These are phyloP conservation scores for Tolypocladium ophioglossoides DNA, from an alignment of 2,329 filamentous ascomycete genomes.

Conservation along the genomic window DNA sequence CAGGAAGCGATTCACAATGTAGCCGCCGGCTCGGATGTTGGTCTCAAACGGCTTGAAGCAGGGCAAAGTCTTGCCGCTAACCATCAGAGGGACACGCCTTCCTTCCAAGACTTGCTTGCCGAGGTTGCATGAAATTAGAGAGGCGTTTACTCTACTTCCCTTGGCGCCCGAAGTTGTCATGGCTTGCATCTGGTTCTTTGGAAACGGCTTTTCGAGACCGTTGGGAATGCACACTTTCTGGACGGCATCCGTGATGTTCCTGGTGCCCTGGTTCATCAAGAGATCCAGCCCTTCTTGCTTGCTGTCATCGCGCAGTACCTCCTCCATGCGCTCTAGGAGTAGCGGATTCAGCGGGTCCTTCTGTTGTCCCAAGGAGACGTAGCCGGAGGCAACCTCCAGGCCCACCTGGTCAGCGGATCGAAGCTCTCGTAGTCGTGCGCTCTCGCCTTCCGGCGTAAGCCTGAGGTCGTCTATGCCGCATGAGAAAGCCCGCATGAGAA, in stretches of 20 bases:
- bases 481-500: conserved; percentile 93
- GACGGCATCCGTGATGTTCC: conserved; percentile 64
- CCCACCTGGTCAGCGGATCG: conserved; percentile 59
- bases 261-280: conserved; percentile 64
- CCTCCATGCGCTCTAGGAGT: conserved; percentile 69
- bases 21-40: conserved; percentile 79
- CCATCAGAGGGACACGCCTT: conserved; percentile 90
- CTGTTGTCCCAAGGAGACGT: conserved; percentile 69
- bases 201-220: conserved; percentile 84
- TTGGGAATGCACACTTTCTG: conserved; percentile 70
- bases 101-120: conserved; percentile 96
- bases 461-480: conserved; percentile 95
- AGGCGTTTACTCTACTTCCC: conserved; percentile 85
- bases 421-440: conserved; percentile 56
- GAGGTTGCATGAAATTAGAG: conserved; percentile 93
- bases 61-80: conserved; percentile 90
- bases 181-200: conserved; percentile 95
- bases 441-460: conserved; percentile 71
- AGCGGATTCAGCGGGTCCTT: conserved; percentile 57
- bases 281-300: conserved; percentile 89
- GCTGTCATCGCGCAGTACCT: conserved; percentile 78
- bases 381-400: conserved; percentile 70
- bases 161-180: conserved; percentile 98
- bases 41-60: conserved; percentile 92
- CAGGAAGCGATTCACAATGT: conserved; percentile 92